phyloP scores from a whole-genome alignment of 176 grass and related monocot species.

The Hordeum marinum region DNA sequence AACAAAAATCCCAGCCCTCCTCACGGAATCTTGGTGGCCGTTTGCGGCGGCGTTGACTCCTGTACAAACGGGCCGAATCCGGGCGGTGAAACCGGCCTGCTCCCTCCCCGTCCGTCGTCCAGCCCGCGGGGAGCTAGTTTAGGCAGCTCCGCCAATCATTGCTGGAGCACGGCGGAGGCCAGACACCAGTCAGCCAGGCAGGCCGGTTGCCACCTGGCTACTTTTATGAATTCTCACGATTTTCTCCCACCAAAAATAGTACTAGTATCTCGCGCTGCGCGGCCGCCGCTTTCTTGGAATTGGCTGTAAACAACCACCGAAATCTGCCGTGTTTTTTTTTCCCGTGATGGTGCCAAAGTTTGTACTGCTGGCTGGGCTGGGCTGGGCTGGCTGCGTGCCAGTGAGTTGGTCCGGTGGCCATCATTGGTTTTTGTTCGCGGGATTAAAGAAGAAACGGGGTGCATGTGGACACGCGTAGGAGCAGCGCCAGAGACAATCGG shows the following conservation, averaged over 20 bases:
- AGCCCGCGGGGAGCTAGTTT: background rate
- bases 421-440: background rate
- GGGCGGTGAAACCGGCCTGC: background rate
- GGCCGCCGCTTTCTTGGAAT: slow-evolving; percentile 28
- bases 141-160: slow-evolving; percentile 36
- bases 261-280: background rate
- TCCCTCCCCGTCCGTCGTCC: background rate
- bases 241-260: too few species aligned
- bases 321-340: background rate
- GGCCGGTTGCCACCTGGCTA: background rate
- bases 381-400: background rate
- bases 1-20: background rate
- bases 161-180: background rate
- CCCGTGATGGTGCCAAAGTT: background rate
- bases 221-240: too few species aligned
- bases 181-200: background rate
- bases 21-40: slow-evolving; percentile 56
- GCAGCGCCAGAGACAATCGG: background rate
- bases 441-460: background rate
- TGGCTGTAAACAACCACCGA: background rate
- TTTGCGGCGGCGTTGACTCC: slow-evolving; percentile 58
- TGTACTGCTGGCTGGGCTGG: slow-evolving; percentile 1
- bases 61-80: slow-evolving; percentile 8
- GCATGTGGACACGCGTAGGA: background rate
- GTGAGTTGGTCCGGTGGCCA: slow-evolving; percentile 13